These are phyloP conservation scores for Meyerozyma guilliermondii DNA, from an alignment of 1,139 yeast species.

Conservation along the genomic window DNA sequence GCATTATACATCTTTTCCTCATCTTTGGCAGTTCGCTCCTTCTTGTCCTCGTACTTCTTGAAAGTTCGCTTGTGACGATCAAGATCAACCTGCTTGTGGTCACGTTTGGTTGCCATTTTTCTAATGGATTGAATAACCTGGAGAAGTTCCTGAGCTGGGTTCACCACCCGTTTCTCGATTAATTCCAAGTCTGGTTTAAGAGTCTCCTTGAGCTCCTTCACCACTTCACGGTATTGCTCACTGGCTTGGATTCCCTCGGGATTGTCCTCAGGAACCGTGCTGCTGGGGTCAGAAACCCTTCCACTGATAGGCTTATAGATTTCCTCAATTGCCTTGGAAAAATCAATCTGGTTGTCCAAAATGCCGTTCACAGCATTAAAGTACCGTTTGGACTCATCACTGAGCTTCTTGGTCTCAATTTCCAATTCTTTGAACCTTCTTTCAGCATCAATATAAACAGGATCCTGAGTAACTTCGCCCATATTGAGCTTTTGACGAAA, in stretches of 20 bases:
- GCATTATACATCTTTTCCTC: constrained; percentile 86
- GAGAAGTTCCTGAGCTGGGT: constrained; percentile 88
- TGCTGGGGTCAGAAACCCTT: constrained; percentile 80
- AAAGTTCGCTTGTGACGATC: constrained; percentile 75
- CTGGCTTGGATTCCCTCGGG: constrained; percentile 96
- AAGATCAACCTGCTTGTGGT: constrained; percentile 90
- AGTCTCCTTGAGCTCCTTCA: constrained; percentile 76
- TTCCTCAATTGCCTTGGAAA: constrained; percentile 90
- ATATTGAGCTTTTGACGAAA: constrained; percentile 74
- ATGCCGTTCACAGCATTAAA: constrained; percentile 89
- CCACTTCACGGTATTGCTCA: constrained; percentile 85
- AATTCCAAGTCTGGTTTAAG: constrained; percentile 90
- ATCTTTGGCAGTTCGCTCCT: constrained; percentile 79
- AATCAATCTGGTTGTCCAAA: constrained; percentile 89
- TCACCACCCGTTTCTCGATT: constrained; percentile 82
- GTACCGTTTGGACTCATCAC: constrained; percentile 86
- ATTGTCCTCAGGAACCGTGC: constrained; percentile 83
- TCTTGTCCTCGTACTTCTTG: constrained; percentile 72
- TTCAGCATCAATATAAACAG: constrained; percentile 93
- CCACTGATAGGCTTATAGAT: constrained; percentile 96
- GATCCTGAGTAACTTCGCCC: constrained; percentile 82
- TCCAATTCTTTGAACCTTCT: constrained; percentile 92
- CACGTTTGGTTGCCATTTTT: constrained; percentile 92
- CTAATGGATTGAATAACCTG: constrained; percentile 76
- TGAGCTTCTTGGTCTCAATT: constrained; percentile 79